Evolutionary conservation across 1,284 basidiomycete species (phyloP).

Genomic region (Apiotrichum akiyoshidainum): DNA sequence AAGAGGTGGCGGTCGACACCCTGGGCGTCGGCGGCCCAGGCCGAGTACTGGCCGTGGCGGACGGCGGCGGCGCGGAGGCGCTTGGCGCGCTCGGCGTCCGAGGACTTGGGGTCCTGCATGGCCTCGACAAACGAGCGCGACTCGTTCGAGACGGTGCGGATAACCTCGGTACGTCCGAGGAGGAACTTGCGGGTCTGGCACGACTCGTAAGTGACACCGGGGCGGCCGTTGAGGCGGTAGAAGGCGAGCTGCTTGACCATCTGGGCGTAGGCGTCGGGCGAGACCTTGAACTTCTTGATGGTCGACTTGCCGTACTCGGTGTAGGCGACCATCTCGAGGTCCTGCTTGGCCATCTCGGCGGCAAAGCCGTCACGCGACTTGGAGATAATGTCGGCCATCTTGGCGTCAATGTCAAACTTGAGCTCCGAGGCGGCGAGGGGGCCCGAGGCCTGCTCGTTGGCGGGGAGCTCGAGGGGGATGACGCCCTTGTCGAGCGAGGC

Average conservation of each 20-base stretch:
- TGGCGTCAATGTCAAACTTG: constrained; percentile 65
- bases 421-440: constrained; percentile 63
- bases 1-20: constrained; percentile 96
- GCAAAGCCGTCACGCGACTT: constrained; percentile 68
- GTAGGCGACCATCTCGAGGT: constrained; percentile 82
- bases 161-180: constrained; percentile 89
- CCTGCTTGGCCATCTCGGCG: constrained; percentile 71
- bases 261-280: constrained; percentile 93
- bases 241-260: constrained; percentile 94
- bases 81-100: constrained; percentile 62
- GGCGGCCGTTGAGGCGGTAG: constrained; percentile 75
- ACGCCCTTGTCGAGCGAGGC: constrained; percentile 74
- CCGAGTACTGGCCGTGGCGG: constrained; percentile 81
- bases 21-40: constrained; percentile 87
- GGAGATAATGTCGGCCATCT: constrained; percentile 52
- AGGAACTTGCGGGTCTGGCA: constrained; percentile 92
- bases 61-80: constrained; percentile 75
- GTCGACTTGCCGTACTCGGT: constrained; percentile 84
- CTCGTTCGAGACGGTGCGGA: constrained; percentile 78
- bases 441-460: constrained; percentile 49
- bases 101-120: constrained; percentile 66
- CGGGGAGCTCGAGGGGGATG: constrained; percentile 60
- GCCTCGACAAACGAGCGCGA: constrained; percentile 80
- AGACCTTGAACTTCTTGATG: constrained; percentile 84
- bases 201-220: constrained; percentile 87